Conservation (phyloP, 2,329 filamentous ascomycete species). For the Phialophora verrucosa region DNA sequence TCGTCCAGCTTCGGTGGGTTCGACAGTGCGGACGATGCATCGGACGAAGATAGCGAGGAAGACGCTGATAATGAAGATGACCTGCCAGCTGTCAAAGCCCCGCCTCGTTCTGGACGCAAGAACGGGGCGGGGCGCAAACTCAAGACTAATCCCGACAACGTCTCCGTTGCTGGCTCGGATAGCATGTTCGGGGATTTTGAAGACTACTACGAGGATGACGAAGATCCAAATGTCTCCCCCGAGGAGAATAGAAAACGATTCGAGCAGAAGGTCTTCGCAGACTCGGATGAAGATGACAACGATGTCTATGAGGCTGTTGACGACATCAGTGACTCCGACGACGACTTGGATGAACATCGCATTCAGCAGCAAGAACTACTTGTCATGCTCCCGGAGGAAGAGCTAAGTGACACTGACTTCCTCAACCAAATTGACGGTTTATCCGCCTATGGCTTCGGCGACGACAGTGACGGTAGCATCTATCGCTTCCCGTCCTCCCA, state of each 20-base stretch:
- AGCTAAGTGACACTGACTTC: slow-evolving; percentile 35
- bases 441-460: slow-evolving; percentile 40
- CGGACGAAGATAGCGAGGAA: slow-evolving; percentile 41
- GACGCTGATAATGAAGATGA: slow-evolving; percentile 55
- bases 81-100: slow-evolving; percentile 48
- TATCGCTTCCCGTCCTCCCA: slow-evolving; percentile 38
- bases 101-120: slow-evolving; percentile 50
- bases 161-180: slow-evolving; percentile 31
- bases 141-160: slow-evolving; percentile 17
- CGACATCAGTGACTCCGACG: slow-evolving; percentile 79
- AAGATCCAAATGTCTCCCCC: slow-evolving; percentile 31
- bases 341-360: slow-evolving; percentile 78
- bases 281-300: slow-evolving; percentile 45
- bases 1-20: slow-evolving; percentile 28
- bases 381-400: slow-evolving; percentile 45
- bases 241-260: slow-evolving; percentile 37
- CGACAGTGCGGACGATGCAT: slow-evolving; percentile 37
- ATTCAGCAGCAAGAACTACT: slow-evolving; percentile 39
- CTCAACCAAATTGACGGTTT: slow-evolving; percentile 41
- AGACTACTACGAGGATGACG: slow-evolving; percentile 31
- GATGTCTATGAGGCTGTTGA: slow-evolving; percentile 72
- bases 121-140: slow-evolving; percentile 51
- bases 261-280: slow-evolving; percentile 36
- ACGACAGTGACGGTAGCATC: slow-evolving; percentile 44
- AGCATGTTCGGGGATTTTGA: slow-evolving; percentile 35